These are phyloP conservation scores for Quercus robur DNA, from an alignment of 306 rosid genomes.

Conservation along the genomic window DNA sequence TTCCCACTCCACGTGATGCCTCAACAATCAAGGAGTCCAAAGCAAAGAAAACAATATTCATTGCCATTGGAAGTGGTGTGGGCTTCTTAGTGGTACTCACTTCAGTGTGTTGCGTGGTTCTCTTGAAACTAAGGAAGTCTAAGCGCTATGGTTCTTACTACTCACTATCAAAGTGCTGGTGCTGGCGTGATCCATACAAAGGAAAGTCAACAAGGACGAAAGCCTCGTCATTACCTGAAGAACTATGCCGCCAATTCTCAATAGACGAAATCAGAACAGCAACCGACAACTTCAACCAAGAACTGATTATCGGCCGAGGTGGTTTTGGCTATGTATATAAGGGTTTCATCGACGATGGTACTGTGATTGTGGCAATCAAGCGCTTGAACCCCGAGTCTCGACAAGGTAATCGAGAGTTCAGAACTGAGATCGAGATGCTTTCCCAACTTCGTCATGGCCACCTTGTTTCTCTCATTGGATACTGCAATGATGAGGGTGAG, in stretches of 20 bases:
- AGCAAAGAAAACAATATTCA: background rate
- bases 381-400: constrained; percentile 34
- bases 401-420: constrained; percentile 44
- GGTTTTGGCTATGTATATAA: constrained; percentile 32
- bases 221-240: background rate
- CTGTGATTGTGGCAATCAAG: background rate
- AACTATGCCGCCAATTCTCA: constrained; percentile 26
- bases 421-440: constrained; percentile 35
- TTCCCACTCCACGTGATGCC: background rate
- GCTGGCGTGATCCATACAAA: background rate
- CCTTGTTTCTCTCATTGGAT: constrained; percentile 37
- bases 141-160: background rate
- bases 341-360: background rate
- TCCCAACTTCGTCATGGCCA: constrained; percentile 38
- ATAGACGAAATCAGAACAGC: constrained; percentile 18
- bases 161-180: background rate
- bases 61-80: too few relatives aligned
- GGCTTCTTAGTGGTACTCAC: background rate
- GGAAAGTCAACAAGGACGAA: background rate
- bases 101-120: background rate
- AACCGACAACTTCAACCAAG: constrained; percentile 21
- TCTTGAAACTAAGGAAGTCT: background rate
- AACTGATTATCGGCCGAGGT: constrained; percentile 21
- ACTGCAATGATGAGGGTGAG: constrained; percentile 43
- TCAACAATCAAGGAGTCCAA: background rate